Base-by-base conservation (phyloP, 257 asterid genomes). In the Verbena officinalis region DNA sequence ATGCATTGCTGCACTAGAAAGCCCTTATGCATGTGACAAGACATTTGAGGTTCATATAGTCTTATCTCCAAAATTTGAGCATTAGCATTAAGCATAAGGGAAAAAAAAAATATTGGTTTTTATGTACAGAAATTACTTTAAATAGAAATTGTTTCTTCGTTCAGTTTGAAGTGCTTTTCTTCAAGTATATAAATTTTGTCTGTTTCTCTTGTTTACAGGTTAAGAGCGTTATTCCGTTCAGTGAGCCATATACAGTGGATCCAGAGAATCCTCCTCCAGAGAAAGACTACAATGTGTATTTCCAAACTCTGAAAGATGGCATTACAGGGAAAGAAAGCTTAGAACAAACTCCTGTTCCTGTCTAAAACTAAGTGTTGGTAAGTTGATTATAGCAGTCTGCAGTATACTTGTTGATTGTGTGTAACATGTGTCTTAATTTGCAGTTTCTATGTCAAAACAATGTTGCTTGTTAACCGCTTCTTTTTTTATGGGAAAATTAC, bases 261-360 rank as follows among this genome's bases (percentile, higher is more conserved):
- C 99, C 97, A 14, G 86, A 86, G 75, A 90, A 86, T 71, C 97
- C 95, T 59, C 99, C 97, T 33, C 83, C 94, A 9, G 96, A 87
- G 62, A 93, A 86, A 63, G 99, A 93, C 81, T 90, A 93, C 74
- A 63, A 83, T 51, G 83, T 73, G 42, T 90, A 79, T 80, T 90
- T 93, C 84, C 68, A 75, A 77, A 80, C 74, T 34, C 77, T 90
- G 70, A 89, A 87, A 84, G 94, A 84, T 50, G 97, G 96, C 20
- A 71, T 93, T 66, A 90, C 99, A 9, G 99, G 97, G 71, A 93
- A 93, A 83, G 96, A 93, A 70, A 81, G 87, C 85, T 80, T 93
- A 61, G 95, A 83, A 72, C 78, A 81, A 76, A 73, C 82, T 24
- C 82, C 91, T 2, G 85, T 79, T 70, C 76, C 96, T 7, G 86